Base-by-base conservation (phyloP, 2,329 filamentous ascomycete species). In the Plectosphaerella plurivora region DNA sequence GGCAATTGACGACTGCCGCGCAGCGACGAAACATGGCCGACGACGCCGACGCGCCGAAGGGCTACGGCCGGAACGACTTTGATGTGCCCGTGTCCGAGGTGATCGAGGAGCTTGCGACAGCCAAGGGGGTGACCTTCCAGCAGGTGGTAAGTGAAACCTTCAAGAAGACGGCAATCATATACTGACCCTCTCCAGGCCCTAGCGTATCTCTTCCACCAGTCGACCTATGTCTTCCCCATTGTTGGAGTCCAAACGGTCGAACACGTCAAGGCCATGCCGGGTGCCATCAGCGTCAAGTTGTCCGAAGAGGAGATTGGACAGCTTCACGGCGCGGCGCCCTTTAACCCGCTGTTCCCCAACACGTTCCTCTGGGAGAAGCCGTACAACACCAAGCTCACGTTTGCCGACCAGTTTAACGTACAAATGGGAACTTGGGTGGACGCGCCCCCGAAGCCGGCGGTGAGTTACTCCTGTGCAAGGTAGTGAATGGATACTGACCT, bases 261-360 rank as follows among this genome's bases (percentile, higher is more conserved):
- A 51, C 82, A 87, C 61, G 64, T 87, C n/a, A 73, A 81, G 55
- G 75, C 74, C 51, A 86, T 85, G 58, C 82, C 86, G 57, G 74
- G 79, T 54, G 79, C 79, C 0, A 65, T 87, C 28, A 69, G 68
- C 3, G 65, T 86, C 53, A 68, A 73, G 49, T 67, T 87, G n/a
- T 74, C 71, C 0, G 60, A 70, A 1, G 70, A 79, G 57, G 79
- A 87, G 47, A 76, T 86, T 20, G 63, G 75, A 15, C 71, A 77
- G 52, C 76, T 87, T 53, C 82, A 87, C 53, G 70, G 62, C 8
- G 77, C 78, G 0, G 68, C 68, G 41, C 63, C 66, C 0, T 83
- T 85, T 55, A 74, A 84, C 51, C 61, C 77, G 47, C 82, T 81
- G 1, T 86, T 84, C 63, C 83, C 82, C 9, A 51, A 51, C 45